Evolutionary conservation across 2,329 filamentous ascomycete genomes (phyloP), one percentile per base, ranked within the genome.

Genomic region (Penicillium sp.): DNA sequence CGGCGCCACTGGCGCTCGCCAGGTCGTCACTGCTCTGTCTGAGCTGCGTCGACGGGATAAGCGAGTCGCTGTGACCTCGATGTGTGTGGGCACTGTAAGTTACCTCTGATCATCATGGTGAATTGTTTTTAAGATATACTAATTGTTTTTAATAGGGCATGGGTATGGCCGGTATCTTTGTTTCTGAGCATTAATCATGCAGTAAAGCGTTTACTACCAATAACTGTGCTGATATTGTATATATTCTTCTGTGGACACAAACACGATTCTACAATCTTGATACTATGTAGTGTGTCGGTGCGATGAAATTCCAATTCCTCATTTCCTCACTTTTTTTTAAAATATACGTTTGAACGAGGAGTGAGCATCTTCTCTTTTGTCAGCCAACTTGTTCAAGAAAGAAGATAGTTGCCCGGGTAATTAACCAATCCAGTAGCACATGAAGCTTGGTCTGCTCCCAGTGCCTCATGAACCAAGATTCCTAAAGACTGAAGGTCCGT

Each of bases 81-180:
- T 97, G 93, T 97, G 93, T 76, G 80, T 97, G 41, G 93, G 93
- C 59, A 97, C 92, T 1, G 93, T 76, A 66, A 71, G 91, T 61
- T 91, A 23, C 12, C 39, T 31, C 9, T 13, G 3, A 17, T 27
- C 23, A 12, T 29, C 19, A 27, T 29, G 12, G 8, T 53, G 27
- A 43, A 7, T 8, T 27, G 3, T 27, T 3, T 25, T 25, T 6
- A 1, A 17, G 19, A 47, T 49, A 15, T 44, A 53, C 48, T 61
- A 54, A 66, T 53, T 23, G 33, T 35, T 29, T 56, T n/a, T 21
- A 10, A 35, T 23, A 77, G 70, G 76, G 76, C 29, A 78, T 78
- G 75, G 93, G 93, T 44, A 96, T 96, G 91, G 92, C 91, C 52
- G 91, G 91, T 62, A 87, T 96, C 53, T 96, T 93, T 87, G 92